Evolutionary conservation across 805 yeast genomes (phyloP).

Genomic region (Yueomyces sp.): DNA sequence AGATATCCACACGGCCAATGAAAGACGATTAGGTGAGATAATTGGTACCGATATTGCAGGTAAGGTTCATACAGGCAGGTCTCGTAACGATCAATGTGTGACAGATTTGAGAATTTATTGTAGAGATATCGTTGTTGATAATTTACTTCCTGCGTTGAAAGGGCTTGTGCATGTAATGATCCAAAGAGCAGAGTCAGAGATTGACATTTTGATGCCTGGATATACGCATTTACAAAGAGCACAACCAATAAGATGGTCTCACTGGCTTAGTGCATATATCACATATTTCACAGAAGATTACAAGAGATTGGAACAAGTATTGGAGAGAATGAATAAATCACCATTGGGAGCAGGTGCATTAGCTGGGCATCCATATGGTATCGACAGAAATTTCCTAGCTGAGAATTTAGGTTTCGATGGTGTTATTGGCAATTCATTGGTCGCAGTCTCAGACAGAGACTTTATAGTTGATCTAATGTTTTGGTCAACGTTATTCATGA

Average conservation of each 20-base stretch:
- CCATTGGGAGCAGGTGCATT: constrained; percentile 97
- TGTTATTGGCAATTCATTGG: constrained; percentile 86
- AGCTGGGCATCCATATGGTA: constrained; percentile 99
- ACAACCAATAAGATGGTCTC: constrained; percentile 99
- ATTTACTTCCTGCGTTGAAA: constrained; percentile 42
- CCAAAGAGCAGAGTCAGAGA: constrained; percentile 71
- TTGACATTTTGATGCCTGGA: constrained; percentile 94
- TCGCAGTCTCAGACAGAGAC: constrained; percentile 97
- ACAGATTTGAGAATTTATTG: constrained; percentile 97
- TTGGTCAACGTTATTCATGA: constrained; percentile 92
- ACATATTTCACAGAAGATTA: constrained; percentile 88
- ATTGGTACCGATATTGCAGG: constrained; percentile 93
- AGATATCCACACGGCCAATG: constrained; percentile 98
- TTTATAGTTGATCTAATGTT: constrained; percentile 91
- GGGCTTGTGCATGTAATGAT: constrained; percentile 54
- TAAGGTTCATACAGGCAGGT: constrained; percentile 97
- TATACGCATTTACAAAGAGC: constrained; percentile 98
- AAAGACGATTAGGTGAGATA: constrained; percentile 91
- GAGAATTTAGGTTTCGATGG: constrained; percentile 64
- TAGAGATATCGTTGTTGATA: constrained; percentile 54
- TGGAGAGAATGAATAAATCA: constrained; percentile 69
- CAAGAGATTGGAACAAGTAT: constrained; percentile 68
- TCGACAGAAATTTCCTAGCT: constrained; percentile 86
- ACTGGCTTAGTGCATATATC: constrained; percentile 90
- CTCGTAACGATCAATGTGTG: constrained; percentile 97